These are phyloP conservation scores for Chrysanthemum makinoi DNA, from an alignment of 129 eudicot species.

Conservation along the genomic window DNA sequence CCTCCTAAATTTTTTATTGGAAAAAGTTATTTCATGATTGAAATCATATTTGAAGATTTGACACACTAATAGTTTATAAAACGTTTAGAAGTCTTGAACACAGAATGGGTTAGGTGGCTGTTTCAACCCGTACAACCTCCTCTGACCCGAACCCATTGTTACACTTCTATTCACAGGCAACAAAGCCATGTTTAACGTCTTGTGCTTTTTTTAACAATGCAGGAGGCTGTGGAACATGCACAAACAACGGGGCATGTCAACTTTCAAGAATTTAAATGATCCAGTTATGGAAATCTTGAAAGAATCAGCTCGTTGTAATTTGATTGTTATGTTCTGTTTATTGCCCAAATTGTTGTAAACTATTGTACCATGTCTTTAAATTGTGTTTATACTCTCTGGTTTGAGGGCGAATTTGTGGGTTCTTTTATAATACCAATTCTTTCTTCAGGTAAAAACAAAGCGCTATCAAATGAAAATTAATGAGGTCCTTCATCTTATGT, in stretches of 20 bases:
- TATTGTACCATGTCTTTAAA: slow-evolving; percentile 23
- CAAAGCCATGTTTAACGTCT: neutral
- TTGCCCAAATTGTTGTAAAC: slow-evolving; percentile 27
- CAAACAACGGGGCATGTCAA: slow-evolving; percentile 91
- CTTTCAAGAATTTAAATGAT: slow-evolving; percentile 78
- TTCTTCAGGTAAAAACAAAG: too few species aligned
- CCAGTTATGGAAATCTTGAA: neutral
- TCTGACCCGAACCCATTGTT: neutral
- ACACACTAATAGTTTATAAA: too few species aligned
- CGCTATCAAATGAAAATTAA: too few species aligned
- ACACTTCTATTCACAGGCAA: neutral
- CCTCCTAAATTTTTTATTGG: too few species aligned
- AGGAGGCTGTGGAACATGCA: slow-evolving; percentile 98
- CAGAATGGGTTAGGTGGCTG: too few species aligned
- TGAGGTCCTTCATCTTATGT: too few species aligned
- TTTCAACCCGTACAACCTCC: too few species aligned
- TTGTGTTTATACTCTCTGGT: neutral
- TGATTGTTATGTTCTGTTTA: slow-evolving; percentile 14
- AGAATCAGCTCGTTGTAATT: slow-evolving; percentile 1
- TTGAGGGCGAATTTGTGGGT: neutral
- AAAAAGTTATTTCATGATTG: too few species aligned
- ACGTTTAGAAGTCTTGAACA: too few species aligned
- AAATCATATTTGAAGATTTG: too few species aligned
- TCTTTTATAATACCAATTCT: neutral
- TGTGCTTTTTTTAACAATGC: slow-evolving; percentile 12